These are phyloP conservation scores for Colletotrichum camelliae DNA, from an alignment of 2,329 filamentous ascomycete species.

Conservation along the genomic window DNA sequence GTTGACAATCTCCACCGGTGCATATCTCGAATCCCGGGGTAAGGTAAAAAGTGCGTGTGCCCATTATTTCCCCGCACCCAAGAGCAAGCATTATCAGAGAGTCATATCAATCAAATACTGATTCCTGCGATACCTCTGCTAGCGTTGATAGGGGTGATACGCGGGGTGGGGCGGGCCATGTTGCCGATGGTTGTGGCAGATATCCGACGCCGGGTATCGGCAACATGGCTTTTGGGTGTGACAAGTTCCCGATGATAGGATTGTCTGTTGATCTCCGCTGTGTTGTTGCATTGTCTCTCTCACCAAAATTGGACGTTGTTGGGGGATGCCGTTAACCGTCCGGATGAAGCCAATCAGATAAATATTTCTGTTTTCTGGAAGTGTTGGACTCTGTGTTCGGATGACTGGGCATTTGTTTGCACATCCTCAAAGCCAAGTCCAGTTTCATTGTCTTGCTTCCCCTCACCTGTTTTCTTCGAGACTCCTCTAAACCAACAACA, in stretches of 20 bases:
- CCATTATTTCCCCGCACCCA: constrained; percentile 5
- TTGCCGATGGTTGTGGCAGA: constrained; percentile 13
- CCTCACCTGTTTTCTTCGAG: neutral
- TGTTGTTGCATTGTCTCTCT: neutral
- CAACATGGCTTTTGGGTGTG: neutral
- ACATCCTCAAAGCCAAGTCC: neutral
- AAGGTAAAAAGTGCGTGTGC: neutral
- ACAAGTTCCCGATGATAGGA: neutral
- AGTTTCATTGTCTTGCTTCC: neutral
- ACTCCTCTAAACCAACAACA: neutral
- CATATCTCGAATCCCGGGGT: neutral
- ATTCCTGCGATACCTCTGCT: constrained; percentile 1
- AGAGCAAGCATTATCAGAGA: neutral
- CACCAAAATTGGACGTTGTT: too few relatives aligned
- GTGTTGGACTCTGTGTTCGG: too few relatives aligned
- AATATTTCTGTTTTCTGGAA: neutral
- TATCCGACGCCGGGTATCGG: constrained; percentile 14
- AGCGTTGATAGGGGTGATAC: constrained; percentile 8
- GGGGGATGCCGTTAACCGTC: neutral
- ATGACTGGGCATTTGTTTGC: neutral
- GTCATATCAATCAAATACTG: neutral
- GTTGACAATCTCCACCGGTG: neutral
- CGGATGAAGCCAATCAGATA: neutral
- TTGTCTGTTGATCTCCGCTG: neutral
- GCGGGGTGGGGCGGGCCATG: neutral